Evolutionary conservation across 352 stramenopile species (phyloP).

Genomic region (Phytophthora crassamura): DNA sequence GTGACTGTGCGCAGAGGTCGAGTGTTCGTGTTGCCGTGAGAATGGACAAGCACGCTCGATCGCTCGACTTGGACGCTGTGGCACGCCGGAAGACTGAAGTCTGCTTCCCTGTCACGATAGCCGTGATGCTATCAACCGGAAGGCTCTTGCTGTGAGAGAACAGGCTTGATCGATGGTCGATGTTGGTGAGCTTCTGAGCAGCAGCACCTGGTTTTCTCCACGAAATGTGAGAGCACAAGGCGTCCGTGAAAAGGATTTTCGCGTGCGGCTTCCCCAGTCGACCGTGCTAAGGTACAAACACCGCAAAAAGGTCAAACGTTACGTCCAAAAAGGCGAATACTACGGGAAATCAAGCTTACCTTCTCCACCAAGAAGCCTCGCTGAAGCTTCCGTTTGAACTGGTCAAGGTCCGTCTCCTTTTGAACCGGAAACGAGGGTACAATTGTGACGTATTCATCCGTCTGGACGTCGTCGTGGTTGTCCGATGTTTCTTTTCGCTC

Average conservation of each 20-base stretch:
- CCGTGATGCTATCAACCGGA: slow-evolving; percentile 38
- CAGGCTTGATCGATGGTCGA: slow-evolving; percentile 15
- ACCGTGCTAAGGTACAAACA: slow-evolving; percentile 36
- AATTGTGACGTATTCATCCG: neutral
- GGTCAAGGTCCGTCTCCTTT: slow-evolving; percentile 28
- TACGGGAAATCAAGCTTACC: slow-evolving; percentile 21
- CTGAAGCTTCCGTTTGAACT: slow-evolving; percentile 50
- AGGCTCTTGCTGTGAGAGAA: slow-evolving; percentile 46
- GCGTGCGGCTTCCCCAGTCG: slow-evolving; percentile 46
- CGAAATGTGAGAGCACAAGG: slow-evolving; percentile 42
- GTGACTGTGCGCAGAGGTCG: slow-evolving; percentile 46
- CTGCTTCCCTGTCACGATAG: slow-evolving; percentile 46
- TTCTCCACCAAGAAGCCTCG: slow-evolving; percentile 54
- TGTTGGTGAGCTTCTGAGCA: slow-evolving; percentile 9
- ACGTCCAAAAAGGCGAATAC: neutral
- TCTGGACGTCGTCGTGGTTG: neutral
- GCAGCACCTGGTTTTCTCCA: slow-evolving; percentile 39
- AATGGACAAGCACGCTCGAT: slow-evolving; percentile 45
- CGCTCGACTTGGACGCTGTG: slow-evolving; percentile 31
- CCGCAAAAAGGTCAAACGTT: neutral
- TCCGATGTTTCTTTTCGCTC: neutral
- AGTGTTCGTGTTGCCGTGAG: slow-evolving; percentile 47
- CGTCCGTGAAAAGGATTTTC: slow-evolving; percentile 45
- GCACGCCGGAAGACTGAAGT: slow-evolving; percentile 47
- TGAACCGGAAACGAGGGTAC: slow-evolving; percentile 7